Conservation (phyloP, 768 basidiomycete species). For the Auricularia sp. region DNA sequence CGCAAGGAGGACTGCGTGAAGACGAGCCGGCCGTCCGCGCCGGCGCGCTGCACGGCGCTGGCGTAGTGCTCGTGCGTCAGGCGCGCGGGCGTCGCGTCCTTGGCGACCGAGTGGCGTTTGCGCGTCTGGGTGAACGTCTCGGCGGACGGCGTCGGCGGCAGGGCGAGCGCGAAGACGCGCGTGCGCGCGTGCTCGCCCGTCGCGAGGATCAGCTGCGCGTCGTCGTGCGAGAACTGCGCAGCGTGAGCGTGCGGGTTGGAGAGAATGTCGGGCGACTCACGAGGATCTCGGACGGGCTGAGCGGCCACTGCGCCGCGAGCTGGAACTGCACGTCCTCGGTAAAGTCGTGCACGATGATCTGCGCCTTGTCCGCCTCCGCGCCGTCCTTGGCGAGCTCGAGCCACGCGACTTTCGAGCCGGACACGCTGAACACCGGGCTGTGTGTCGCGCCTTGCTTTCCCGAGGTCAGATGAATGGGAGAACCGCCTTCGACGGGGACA, state of each 20-base stretch:
- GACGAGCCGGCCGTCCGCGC: slow-evolving; percentile 52
- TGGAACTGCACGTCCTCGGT: slow-evolving; percentile 55
- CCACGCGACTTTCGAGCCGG: slow-evolving; percentile 76
- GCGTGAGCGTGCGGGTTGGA: slow-evolving; percentile 11
- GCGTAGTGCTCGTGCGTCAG: slow-evolving; percentile 51
- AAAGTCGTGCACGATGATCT: slow-evolving; percentile 74
- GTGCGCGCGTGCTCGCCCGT: slow-evolving; percentile 70
- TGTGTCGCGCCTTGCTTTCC: slow-evolving; percentile 78
- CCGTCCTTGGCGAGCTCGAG: slow-evolving; percentile 80
- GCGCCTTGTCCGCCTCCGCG: slow-evolving; percentile 77
- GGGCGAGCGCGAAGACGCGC: slow-evolving; percentile 61
- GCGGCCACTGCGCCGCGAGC: slow-evolving; percentile 78
- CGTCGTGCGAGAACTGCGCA: slow-evolving; percentile 63
- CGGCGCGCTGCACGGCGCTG: slow-evolving; percentile 46
- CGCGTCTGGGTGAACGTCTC: slow-evolving; percentile 30
- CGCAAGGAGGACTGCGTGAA: slow-evolving; percentile 67
- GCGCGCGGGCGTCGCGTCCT: slow-evolving; percentile 32
- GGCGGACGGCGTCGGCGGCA: slow-evolving; percentile 41
- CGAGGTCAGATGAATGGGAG: slow-evolving; percentile 63
- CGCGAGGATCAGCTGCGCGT: slow-evolving; percentile 56
- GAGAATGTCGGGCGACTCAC: slow-evolving; percentile 29
- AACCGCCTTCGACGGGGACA: slow-evolving; percentile 43
- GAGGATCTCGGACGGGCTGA: slow-evolving; percentile 53
- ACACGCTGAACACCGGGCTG: slow-evolving; percentile 55
- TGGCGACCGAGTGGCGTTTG: background rate